Evolutionary conservation across 352 stramenopile species (phyloP), one percentile per base, ranked within the genome.

Genomic region (Globisporangium yorkense): DNA sequence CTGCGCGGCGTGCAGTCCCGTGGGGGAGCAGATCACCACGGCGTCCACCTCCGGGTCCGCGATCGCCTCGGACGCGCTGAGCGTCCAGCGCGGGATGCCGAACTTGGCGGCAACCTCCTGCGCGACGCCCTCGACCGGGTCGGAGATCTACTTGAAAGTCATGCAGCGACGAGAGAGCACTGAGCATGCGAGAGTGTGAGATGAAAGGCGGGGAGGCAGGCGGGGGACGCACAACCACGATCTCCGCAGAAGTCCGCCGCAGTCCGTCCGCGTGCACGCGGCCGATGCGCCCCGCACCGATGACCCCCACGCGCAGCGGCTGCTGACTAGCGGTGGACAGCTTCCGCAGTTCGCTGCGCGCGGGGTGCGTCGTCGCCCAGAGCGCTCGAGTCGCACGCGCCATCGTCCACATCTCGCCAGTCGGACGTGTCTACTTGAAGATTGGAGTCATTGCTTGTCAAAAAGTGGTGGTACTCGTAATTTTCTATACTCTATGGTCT

Each of bases 21-120:
- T 98, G 3, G 96, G 96, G 13, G 94, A 98, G 71, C 96, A 99
- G 75, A 99, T 98, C 78, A 97, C 84, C 13, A 99, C 92, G 15
- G 94, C 96, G 70, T 99, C 92, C 39, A 98, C 86, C 15, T 97
- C 87, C 1, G 92, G 89, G 63, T 98, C 80, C 10, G 72, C 75
- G 59, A 99, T 93, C 10, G 98, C 82, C n/a, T 98, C 93, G 48
- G 90, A 90, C 3, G 86, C 74, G 65, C 79, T 56, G n/a, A 75
- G 73, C 12, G 83, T 86, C 74, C 80, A 89, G 35, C 80, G 75
- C 20, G 75, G 67, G 47, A 90, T 87, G 31, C 68, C 62, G 56
- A 73, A 89, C 31, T 55, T 58, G 31, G 62, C 59, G 5, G 80
- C 76, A 8, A 72, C 69, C 1, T 59, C 62, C 47, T 82, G 52